Evolutionary conservation across 2,329 filamentous ascomycete genomes (phyloP).

Genomic region (Mariannaea sp.): DNA sequence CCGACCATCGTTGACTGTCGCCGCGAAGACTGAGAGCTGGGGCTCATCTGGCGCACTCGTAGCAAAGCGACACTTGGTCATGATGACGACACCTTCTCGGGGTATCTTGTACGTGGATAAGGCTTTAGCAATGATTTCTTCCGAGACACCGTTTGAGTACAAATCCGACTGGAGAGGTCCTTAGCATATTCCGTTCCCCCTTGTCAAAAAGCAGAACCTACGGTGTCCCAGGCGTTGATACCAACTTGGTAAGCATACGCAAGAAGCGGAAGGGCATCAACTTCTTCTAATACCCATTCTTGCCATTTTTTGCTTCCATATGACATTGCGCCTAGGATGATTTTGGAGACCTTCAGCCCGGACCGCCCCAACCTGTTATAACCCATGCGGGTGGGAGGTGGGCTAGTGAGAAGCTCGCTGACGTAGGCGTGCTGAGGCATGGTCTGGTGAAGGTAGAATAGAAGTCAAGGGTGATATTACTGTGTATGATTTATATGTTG

Average conservation of each 20-base stretch:
- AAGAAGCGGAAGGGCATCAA: not conserved
- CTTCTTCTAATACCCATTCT: not conserved
- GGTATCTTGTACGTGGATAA: not conserved
- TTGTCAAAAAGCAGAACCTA: no score
- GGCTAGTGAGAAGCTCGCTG: no score
- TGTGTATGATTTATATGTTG: no score
- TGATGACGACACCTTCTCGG: not conserved
- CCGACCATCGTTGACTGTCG: conserved; percentile 3
- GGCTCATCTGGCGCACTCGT: no score
- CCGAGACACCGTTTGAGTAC: not conserved
- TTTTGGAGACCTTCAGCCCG: not conserved
- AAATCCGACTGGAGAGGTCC: no score
- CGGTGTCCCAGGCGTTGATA: not conserved
- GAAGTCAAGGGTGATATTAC: no score
- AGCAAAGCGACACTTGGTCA: not conserved
- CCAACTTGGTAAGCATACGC: not conserved
- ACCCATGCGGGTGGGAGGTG: no score
- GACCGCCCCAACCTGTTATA: not conserved
- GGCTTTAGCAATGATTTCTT: not conserved
- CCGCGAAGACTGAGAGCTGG: no score
- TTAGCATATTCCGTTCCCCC: no score
- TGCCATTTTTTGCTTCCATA: not conserved
- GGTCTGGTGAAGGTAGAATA: no score
- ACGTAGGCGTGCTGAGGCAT: no score
- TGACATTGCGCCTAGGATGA: not conserved